phyloP scores from a whole-genome alignment of 2,329 filamentous ascomycete genomes.

The Pseudocercospora fijiensis region DNA sequence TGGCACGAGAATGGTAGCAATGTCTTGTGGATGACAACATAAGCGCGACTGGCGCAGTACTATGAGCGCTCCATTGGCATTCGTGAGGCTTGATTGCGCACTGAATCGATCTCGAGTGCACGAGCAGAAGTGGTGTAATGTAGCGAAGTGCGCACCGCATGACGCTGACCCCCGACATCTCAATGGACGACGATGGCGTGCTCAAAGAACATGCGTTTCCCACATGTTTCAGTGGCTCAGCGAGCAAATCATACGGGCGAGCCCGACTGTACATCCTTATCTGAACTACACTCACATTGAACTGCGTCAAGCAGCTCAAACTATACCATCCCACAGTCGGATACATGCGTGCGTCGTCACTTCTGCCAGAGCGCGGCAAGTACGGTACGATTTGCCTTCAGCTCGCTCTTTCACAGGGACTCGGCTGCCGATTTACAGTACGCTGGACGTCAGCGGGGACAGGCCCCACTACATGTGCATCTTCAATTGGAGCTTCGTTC shows the following conservation, averaged over 20 bases:
- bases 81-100: background rate
- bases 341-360: constrained; percentile 2
- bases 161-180: background rate
- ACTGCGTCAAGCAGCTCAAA: background rate
- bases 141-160: constrained; percentile 1
- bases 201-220: background rate
- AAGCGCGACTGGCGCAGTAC: constrained; percentile 1
- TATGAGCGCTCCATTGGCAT: background rate
- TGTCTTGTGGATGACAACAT: background rate
- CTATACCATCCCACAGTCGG: constrained; percentile 2
- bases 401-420: constrained; percentile 1
- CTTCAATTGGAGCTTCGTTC: constrained; percentile 12
- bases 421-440: constrained; percentile 8
- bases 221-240: background rate
- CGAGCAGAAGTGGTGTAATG: constrained; percentile 1
- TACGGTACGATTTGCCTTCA: background rate
- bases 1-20: background rate
- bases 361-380: background rate
- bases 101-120: background rate
- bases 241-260: constrained; percentile 6
- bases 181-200: constrained; percentile 8
- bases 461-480: constrained; percentile 12
- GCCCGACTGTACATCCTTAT: constrained; percentile 4
- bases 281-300: background rate
- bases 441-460: constrained; percentile 7